A percentile compares a stretch with the other conserved stretches of the same genome.
phyloP scores from a whole-genome alignment of 306 rosid genomes.

The Elaeagnus macrophylla region DNA sequence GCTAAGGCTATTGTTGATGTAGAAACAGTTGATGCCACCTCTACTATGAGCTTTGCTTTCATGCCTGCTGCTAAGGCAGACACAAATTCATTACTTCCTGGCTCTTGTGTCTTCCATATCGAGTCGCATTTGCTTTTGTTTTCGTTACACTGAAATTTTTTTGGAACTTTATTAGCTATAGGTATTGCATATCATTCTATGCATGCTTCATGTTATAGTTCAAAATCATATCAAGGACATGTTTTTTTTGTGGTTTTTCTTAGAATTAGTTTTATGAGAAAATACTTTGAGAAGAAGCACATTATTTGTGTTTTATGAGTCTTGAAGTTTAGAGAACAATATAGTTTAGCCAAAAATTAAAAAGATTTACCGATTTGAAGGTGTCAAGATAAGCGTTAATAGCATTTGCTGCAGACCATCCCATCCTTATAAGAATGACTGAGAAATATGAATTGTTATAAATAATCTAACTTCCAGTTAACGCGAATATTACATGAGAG shows the following conservation, averaged over 20 bases:
- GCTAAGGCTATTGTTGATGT: slow-evolving; percentile 59
- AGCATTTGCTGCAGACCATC: slow-evolving; percentile 54
- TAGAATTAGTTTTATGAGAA: no score
- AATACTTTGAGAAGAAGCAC: no score
- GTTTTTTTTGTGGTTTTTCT: no score
- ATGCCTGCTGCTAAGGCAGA: slow-evolving; percentile 70
- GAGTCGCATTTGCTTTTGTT: slow-evolving; percentile 20
- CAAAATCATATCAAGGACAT: no score
- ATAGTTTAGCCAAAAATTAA: neutral
- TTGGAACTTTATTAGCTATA: neutral
- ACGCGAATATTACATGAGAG: neutral
- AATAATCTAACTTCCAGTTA: no score
- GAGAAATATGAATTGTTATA: neutral
- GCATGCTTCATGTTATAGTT: no score
- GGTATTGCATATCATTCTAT: no score
- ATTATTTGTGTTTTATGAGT: no score
- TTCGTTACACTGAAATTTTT: slow-evolving; percentile 29
- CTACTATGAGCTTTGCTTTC: slow-evolving; percentile 60
- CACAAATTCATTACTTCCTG: slow-evolving; percentile 53
- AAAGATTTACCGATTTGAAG: slow-evolving; percentile 31
- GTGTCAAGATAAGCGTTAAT: slow-evolving; percentile 54
- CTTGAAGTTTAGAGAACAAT: neutral
- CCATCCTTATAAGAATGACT: slow-evolving; percentile 23
- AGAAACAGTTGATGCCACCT: slow-evolving; percentile 44
- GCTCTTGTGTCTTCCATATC: slow-evolving; percentile 39